phyloP scores from a whole-genome alignment of 805 yeast species.

The Hanseniaspora thailandica region DNA sequence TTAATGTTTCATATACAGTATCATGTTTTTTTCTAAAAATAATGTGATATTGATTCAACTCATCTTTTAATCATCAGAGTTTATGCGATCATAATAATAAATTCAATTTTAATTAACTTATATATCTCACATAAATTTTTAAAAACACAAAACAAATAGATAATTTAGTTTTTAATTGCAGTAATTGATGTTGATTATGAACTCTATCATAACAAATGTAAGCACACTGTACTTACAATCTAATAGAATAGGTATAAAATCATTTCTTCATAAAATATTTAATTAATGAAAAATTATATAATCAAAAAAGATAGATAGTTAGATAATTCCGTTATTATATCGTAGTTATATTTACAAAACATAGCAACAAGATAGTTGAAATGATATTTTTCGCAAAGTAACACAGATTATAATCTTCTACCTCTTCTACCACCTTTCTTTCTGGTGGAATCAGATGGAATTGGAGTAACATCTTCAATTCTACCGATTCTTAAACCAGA shows the following conservation, averaged over 20 bases:
- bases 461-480: conserved; percentile 99
- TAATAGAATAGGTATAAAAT: too few relatives aligned
- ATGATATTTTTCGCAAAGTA: background rate
- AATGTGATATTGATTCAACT: background rate
- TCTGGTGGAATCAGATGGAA: conserved; percentile 99
- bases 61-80: conserved; percentile 9
- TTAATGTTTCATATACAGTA: background rate
- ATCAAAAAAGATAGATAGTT: background rate
- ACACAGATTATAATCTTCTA: conserved; percentile 83
- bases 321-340: conserved; percentile 5
- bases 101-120: background rate
- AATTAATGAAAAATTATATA: background rate
- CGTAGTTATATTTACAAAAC: background rate
- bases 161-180: too few relatives aligned
- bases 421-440: conserved; percentile 99
- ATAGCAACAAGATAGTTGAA: background rate
- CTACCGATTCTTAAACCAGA: conserved; percentile 99
- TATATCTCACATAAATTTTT: background rate
- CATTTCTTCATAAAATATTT: too few relatives aligned
- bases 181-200: too few relatives aligned
- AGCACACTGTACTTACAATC: too few relatives aligned
- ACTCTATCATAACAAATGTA: too few relatives aligned
- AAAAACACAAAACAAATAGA: background rate
- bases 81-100: background rate
- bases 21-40: background rate